Percentiles rank a stretch among this genome's conserved stretches.
These are phyloP conservation scores for Sparassis latifolia DNA, from an alignment of 1,284 basidiomycete genomes.

Conservation along the genomic window DNA sequence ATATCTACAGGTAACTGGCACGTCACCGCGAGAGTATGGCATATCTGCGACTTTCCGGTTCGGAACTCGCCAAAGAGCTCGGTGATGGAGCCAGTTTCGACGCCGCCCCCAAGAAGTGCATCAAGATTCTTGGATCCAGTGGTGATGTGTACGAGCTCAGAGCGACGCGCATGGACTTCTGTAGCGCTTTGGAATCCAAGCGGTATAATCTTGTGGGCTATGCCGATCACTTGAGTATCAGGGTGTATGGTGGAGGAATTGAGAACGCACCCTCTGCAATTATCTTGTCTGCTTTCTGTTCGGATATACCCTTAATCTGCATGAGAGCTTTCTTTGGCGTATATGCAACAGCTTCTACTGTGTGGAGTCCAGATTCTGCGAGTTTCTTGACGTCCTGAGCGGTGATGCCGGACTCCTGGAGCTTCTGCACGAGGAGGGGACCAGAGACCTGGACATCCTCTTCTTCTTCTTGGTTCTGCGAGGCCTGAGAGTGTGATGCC, in stretches of 20 bases:
- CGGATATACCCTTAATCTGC: slow-evolving; percentile 95
- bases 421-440: slow-evolving; percentile 77
- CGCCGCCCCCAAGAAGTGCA: slow-evolving; percentile 92
- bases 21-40: slow-evolving; percentile 96
- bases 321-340: slow-evolving; percentile 94
- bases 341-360: slow-evolving; percentile 94
- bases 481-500: slow-evolving; percentile 36
- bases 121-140: slow-evolving; percentile 97
- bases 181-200: slow-evolving; percentile 98
- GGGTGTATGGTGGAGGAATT: background rate
- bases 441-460: slow-evolving; percentile 62
- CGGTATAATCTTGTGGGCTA: slow-evolving; percentile 94
- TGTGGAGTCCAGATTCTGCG: slow-evolving; percentile 88
- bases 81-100: slow-evolving; percentile 98
- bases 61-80: slow-evolving; percentile 99
- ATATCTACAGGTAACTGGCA: slow-evolving; percentile 96
- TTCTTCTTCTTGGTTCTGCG: slow-evolving; percentile 47
- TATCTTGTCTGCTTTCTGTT: slow-evolving; percentile 97
- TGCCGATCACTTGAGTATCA: background rate
- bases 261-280: slow-evolving; percentile 73
- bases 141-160: slow-evolving; percentile 96
- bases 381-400: slow-evolving; percentile 95
- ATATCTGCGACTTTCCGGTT: slow-evolving; percentile 97
- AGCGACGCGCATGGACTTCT: slow-evolving; percentile 90
- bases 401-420: slow-evolving; percentile 88